Conservation (phyloP, 2,329 filamentous ascomycete species). For the Coleophoma cylindrospora region DNA sequence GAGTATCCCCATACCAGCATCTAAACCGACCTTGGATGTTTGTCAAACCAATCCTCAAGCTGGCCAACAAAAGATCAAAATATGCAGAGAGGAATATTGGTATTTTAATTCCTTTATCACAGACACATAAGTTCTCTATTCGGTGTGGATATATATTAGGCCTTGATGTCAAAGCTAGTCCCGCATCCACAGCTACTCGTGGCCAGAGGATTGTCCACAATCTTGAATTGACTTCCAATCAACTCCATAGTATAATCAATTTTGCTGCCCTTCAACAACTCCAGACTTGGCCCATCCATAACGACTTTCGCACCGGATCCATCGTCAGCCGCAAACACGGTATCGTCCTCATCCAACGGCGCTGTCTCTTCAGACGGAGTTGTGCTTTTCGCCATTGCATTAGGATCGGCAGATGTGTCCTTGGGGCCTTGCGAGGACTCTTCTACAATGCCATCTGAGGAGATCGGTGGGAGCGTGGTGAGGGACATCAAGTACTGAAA, state of each 20-base stretch:
- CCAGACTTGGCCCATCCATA: constrained; percentile 81
- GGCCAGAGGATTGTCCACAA: constrained; percentile 86
- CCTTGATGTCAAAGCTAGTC: constrained; percentile 92
- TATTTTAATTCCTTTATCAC: too few species aligned
- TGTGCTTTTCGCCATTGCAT: constrained; percentile 5
- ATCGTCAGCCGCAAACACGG: constrained; percentile 69
- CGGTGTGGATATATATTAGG: constrained; percentile 29
- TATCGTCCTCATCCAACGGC: constrained; percentile 69
- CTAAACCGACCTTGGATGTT: too few species aligned
- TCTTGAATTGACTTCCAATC: constrained; percentile 93
- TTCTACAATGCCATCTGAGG: constrained; percentile 12
- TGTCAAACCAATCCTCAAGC: too few species aligned
- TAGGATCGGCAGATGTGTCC: constrained; percentile 12
- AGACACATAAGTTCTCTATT: too few species aligned
- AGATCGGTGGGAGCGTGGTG: constrained; percentile 49
- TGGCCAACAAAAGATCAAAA: too few species aligned
- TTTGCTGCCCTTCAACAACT: constrained; percentile 87
- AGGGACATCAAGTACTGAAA: constrained; percentile 97
- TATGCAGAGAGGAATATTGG: too few species aligned
- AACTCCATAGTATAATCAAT: constrained; percentile 96
- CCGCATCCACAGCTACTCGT: constrained; percentile 96
- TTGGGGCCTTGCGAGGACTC: constrained; percentile 11
- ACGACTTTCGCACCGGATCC: constrained; percentile 71
- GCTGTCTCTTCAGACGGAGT: constrained; percentile 25
- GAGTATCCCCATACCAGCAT: too few species aligned